Conservation (phyloP, 257 asterid species). For the Nyctanthes arbortristis region DNA sequence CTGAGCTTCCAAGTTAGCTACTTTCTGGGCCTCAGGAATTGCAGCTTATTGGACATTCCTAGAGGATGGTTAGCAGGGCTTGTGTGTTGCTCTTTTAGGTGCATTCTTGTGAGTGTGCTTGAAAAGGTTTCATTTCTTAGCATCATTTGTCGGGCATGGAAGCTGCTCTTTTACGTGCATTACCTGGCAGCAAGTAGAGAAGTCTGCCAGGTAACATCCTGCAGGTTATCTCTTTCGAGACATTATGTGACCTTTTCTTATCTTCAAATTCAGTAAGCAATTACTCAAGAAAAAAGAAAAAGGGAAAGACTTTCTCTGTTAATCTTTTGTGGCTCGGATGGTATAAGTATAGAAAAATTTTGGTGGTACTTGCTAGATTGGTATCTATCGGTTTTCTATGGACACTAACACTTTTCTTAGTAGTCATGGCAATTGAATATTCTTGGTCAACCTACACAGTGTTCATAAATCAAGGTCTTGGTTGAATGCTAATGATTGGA, state of each 20-base stretch:
- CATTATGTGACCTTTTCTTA: not conserved
- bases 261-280: not conserved
- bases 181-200: not conserved
- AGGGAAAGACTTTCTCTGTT: not conserved
- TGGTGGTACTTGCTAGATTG: no score
- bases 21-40: no score
- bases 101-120: no score
- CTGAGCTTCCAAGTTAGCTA: no score
- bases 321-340: no score
- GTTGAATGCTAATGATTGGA: not conserved
- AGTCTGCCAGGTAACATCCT: not conserved
- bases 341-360: no score
- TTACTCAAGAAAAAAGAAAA: not conserved
- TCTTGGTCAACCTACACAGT: not conserved
- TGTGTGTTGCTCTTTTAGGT: no score
- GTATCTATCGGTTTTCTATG: no score
- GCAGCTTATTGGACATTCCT: not conserved
- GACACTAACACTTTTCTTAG: not conserved
- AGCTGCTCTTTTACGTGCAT: not conserved
- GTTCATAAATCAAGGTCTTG: not conserved
- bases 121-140: not conserved
- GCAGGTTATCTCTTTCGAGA: not conserved
- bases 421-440: not conserved
- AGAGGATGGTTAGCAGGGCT: not conserved
- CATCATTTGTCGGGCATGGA: not conserved